Evolutionary conservation across 116 monocot genomes (phyloP).

Genomic region (Iris pallida): DNA sequence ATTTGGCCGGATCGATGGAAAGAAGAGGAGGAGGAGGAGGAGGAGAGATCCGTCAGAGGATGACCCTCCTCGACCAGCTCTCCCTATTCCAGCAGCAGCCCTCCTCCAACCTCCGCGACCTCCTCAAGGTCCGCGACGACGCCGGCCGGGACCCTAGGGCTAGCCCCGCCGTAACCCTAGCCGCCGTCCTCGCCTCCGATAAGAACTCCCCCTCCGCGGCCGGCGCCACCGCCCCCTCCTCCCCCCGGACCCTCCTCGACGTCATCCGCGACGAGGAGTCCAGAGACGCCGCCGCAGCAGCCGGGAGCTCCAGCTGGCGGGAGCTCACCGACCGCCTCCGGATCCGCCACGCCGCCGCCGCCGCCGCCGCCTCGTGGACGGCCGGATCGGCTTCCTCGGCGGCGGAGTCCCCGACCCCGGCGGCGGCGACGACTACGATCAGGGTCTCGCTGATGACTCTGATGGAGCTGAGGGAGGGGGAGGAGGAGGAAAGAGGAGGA

Average conservation of each 20-base stretch:
- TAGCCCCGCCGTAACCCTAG: constrained; percentile 16
- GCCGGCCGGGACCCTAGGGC: neutral
- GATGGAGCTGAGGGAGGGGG: constrained; percentile 46
- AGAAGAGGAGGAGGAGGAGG: neutral
- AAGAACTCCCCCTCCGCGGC: constrained; percentile 2
- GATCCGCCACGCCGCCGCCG: constrained; percentile 21
- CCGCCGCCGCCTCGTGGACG: constrained; percentile 34
- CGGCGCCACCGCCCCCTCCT: neutral
- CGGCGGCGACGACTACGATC: constrained; percentile 11
- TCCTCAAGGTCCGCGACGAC: constrained; percentile 29
- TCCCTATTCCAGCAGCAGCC: constrained; percentile 7
- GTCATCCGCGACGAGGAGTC: constrained; percentile 37
- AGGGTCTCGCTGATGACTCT: constrained; percentile 65
- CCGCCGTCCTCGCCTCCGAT: constrained; percentile 21
- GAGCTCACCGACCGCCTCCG: constrained; percentile 37
- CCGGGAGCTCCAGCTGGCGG: constrained; percentile 21
- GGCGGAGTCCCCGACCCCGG: neutral
- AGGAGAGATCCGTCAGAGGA: constrained; percentile 14
- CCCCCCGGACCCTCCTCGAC: constrained; percentile 36
- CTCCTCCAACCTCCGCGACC: constrained; percentile 35
- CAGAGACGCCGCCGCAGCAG: constrained; percentile 6
- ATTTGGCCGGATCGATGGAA: neutral
- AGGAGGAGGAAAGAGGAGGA: neutral
- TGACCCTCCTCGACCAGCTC: constrained; percentile 28
- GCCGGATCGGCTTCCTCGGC: neutral